These are phyloP conservation scores for Ilyonectria mors-panacis DNA, from an alignment of 2,329 filamentous ascomycete genomes.

Conservation along the genomic window DNA sequence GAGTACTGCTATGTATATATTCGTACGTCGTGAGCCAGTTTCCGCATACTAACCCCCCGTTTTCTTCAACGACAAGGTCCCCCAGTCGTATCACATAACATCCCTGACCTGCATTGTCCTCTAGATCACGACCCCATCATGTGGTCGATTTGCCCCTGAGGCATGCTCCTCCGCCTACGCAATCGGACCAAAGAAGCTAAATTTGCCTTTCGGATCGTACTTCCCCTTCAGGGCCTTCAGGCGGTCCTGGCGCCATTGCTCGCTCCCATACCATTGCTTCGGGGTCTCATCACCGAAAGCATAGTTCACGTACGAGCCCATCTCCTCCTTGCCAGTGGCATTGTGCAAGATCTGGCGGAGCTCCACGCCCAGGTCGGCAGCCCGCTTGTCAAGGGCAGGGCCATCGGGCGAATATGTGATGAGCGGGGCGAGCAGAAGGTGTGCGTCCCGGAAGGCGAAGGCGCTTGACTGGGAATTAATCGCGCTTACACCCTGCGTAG, in stretches of 20 bases:
- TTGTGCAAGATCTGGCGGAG: slow-evolving; percentile 37
- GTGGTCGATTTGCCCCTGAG: not conserved
- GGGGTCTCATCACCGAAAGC: slow-evolving; percentile 63
- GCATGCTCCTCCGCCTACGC: slow-evolving; percentile 21
- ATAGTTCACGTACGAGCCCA: slow-evolving; percentile 63
- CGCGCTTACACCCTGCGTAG: slow-evolving; percentile 55
- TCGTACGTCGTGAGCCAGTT: not conserved
- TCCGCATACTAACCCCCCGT: not conserved
- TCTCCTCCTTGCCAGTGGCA: slow-evolving; percentile 24
- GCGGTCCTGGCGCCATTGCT: slow-evolving; percentile 63
- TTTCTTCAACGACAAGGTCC: not conserved
- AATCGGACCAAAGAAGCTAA: slow-evolving; percentile 61
- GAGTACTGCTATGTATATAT: not conserved
- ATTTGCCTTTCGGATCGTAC: slow-evolving; percentile 63
- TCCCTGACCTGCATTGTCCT: not conserved
- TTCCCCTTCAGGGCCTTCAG: slow-evolving; percentile 62
- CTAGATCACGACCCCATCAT: not conserved
- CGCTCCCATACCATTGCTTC: slow-evolving; percentile 62
- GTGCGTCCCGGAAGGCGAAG: slow-evolving; percentile 43
- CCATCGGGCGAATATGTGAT: slow-evolving; percentile 39
- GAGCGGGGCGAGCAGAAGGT: slow-evolving; percentile 42
- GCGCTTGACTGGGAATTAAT: slow-evolving; percentile 19
- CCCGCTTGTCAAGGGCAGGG: slow-evolving; percentile 30
- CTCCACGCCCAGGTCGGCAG: slow-evolving; percentile 35
- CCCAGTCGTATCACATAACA: not conserved